Evolutionary conservation across 2,329 filamentous ascomycete genomes (phyloP).

Genomic region (Cladosporium sp.): DNA sequence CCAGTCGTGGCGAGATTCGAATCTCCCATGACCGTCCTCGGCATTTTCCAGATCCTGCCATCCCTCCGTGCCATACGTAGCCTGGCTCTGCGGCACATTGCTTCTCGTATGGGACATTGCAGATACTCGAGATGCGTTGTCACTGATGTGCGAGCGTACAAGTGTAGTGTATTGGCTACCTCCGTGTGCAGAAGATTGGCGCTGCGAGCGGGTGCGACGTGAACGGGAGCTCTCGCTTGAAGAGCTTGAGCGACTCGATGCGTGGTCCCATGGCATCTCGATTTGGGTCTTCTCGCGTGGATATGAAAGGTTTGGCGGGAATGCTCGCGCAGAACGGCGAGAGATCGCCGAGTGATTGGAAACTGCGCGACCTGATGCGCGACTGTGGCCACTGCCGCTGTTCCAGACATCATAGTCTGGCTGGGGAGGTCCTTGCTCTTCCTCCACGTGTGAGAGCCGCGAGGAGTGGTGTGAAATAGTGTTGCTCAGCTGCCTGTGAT

Average conservation of each 20-base stretch:
- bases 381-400: slow-evolving; percentile 5
- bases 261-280: slow-evolving; percentile 13
- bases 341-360: not conserved
- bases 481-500: slow-evolving; percentile 5
- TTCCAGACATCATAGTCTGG: slow-evolving; percentile 17
- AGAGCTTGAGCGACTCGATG: not conserved
- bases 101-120: not conserved
- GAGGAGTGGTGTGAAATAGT: slow-evolving; percentile 14
- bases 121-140: not conserved
- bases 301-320: not conserved
- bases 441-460: not conserved
- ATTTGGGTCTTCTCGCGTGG: slow-evolving; percentile 1
- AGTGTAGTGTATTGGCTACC: not conserved
- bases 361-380: not conserved
- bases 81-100: slow-evolving; percentile 1
- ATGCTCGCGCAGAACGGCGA: not conserved
- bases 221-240: not conserved
- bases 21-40: slow-evolving; percentile 7
- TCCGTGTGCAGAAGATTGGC: not conserved
- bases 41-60: slow-evolving; percentile 19
- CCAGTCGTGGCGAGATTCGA: not conserved
- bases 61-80: slow-evolving; percentile 7
- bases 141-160: not conserved
- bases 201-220: not conserved
- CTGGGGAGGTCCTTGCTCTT: not conserved